These are phyloP conservation scores for Athelia sp. DNA, from an alignment of 1,284 basidiomycete species.

Conservation along the genomic window DNA sequence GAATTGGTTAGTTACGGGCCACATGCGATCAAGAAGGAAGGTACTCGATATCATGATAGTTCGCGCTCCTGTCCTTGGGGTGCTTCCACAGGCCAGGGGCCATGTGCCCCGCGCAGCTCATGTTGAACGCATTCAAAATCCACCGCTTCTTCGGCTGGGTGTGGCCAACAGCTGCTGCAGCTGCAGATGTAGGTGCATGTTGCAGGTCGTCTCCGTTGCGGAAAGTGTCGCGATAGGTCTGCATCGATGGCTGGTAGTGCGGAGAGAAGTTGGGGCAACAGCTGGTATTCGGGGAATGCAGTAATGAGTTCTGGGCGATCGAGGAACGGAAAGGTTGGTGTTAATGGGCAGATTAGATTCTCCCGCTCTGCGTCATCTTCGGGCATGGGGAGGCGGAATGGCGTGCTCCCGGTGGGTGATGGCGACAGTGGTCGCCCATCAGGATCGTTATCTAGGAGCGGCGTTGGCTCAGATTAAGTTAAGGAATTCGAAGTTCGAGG, in stretches of 20 bases:
- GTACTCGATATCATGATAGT: not conserved
- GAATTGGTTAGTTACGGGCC: no score
- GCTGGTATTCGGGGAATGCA: no score
- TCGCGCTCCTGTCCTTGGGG: not conserved
- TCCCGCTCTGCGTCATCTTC: not conserved
- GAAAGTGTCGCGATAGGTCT: constrained; percentile 1
- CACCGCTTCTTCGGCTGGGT: not conserved
- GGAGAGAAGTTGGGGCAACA: no score
- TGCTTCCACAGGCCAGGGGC: not conserved
- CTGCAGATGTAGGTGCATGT: not conserved
- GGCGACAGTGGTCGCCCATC: no score
- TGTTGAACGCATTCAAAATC: constrained; percentile 1
- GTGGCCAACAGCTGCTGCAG: not conserved
- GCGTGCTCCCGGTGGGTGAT: no score
- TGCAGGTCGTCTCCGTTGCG: not conserved
- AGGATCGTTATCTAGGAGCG: no score
- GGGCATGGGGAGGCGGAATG: not conserved
- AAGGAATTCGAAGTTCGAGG: no score
- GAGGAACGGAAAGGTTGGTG: no score
- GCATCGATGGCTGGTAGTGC: no score
- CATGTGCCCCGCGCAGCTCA: constrained; percentile 1
- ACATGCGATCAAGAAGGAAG: no score
- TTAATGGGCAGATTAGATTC: not conserved
- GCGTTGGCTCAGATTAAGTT: no score
- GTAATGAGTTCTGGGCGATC: not conserved